Evolutionary conservation across 2,329 filamentous ascomycete species (phyloP), one percentile per base, ranked within the genome.

Genomic region (Ascochyta viciae-villosae): DNA sequence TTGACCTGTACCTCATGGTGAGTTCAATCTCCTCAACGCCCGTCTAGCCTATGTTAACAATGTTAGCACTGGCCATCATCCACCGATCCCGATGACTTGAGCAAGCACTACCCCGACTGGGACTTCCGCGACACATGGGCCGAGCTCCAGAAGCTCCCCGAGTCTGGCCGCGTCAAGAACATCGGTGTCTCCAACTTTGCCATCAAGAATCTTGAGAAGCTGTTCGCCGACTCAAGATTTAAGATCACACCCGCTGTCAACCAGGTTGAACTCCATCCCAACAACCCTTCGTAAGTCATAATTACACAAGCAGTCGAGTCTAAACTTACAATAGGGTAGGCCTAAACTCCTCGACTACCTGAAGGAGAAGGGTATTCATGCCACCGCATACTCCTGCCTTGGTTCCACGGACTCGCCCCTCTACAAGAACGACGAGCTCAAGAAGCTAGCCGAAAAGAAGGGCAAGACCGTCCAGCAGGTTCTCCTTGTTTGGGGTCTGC

Each of bases 161-260:
- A 77, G 10, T 86, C 84, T 40, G 87, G 88, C 74, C 90, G 91
- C 77, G 89, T 89, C 47, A 85, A 83, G 77, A 91, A 91, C 80
- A 92, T 94, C 73, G 91, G 91, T 67, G 89, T 95, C 54, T 92
- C 89, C 76, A 96, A 96, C 83, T 95, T 96, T 75, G 89, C 83
- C 61, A 91, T 93, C 74, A 85, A 81, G 76, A 90, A 95, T 77
- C 80, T 95, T 34, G 89, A 94, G 82, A 90, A 85, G 75, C 83
- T 81, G 55, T 81, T 95, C 59, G 86, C 83, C 65, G 84, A 89
- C 65, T 82, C 85, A 10, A 82, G 80, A 61, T 85, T 81, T 78
- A 87, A 87, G 78, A 87, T 85, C 54, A 77, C 80, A 10, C 83
- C 82, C 13, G 88, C 89, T 16, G 90, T 91, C 63, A 93, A 94